Conservation (phyloP, 2,329 filamentous ascomycete species). For the Escovopsis sp. region DNA sequence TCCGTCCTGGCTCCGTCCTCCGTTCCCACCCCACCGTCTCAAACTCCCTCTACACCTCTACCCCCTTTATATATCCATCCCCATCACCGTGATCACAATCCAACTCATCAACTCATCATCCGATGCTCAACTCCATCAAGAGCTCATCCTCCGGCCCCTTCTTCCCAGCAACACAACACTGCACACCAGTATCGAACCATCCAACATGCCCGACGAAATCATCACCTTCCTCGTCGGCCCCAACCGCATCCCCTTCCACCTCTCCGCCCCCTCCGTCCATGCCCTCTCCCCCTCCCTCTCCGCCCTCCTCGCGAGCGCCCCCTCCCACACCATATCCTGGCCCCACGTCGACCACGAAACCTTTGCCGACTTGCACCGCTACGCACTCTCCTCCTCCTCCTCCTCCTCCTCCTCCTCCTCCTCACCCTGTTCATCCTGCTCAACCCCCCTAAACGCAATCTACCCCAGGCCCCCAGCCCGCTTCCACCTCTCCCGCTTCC, state of each 20-base stretch:
- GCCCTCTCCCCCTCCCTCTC: neutral
- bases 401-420: neutral
- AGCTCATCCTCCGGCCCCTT: neutral
- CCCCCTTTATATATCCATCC: neutral
- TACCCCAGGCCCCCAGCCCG: neutral
- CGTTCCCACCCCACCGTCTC: no score
- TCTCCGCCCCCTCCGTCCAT: neutral
- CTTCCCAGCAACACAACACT: neutral
- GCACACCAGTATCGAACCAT: neutral
- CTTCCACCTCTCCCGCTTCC: neutral
- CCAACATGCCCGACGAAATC: neutral
- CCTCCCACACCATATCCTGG: neutral
- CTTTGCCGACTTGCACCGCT: neutral
- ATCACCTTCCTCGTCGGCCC: neutral
- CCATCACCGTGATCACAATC: neutral
- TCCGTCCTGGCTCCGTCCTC: no score
- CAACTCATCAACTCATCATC: neutral
- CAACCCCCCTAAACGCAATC: neutral
- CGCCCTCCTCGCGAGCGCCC: neutral
- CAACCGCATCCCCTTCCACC: neutral
- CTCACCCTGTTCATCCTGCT: neutral
- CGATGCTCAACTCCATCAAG: neutral
- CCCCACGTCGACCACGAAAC: neutral
- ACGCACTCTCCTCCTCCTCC: neutral
- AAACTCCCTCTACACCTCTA: no score